Evolutionary conservation across 805 yeast species (phyloP).

Genomic region (Candida anglica): DNA sequence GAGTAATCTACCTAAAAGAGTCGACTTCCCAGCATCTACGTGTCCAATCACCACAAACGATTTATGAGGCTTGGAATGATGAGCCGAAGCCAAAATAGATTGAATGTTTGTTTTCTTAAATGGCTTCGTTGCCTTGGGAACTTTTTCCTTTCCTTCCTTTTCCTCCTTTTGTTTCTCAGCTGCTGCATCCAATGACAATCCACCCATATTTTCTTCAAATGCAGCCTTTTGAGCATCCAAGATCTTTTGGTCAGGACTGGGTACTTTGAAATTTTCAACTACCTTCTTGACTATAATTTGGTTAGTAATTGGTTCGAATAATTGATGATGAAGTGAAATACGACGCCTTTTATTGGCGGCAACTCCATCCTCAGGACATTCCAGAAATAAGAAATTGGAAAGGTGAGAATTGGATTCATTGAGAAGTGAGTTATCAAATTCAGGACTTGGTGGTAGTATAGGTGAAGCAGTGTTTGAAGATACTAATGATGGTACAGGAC

Average conservation of each 20-base stretch:
- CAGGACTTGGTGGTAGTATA: too few species aligned
- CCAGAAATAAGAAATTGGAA: conserved; percentile 13
- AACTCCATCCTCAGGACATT: conserved; percentile 1
- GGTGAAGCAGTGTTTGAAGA: too few species aligned
- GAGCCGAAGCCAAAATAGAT: conserved; percentile 27
- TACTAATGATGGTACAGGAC: too few species aligned
- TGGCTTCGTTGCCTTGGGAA: conserved; percentile 32
- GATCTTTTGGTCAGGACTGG: conserved; percentile 82
- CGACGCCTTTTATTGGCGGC: conserved; percentile 18
- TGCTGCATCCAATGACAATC: conserved; percentile 18
- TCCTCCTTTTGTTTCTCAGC: conserved; percentile 2
- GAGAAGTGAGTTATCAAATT: too few species aligned
- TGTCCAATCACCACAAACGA: conserved; percentile 84
- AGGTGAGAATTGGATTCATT: conserved; percentile 13
- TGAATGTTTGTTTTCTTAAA: conserved; percentile 41
- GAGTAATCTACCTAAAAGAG: conserved; percentile 69
- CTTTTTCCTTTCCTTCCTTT: conserved; percentile 9
- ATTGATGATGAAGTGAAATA: too few species aligned
- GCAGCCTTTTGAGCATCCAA: conserved; percentile 53
- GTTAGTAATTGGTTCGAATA: conserved; percentile 42
- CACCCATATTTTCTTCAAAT: conserved; percentile 27
- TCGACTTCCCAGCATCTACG: conserved; percentile 83
- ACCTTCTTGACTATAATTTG: conserved; percentile 33
- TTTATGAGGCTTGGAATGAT: conserved; percentile 47
- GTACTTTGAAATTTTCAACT: conserved; percentile 53